phyloP scores from a whole-genome alignment of 495 filamentous ascomycete species.

The Haplographium delicatum region DNA sequence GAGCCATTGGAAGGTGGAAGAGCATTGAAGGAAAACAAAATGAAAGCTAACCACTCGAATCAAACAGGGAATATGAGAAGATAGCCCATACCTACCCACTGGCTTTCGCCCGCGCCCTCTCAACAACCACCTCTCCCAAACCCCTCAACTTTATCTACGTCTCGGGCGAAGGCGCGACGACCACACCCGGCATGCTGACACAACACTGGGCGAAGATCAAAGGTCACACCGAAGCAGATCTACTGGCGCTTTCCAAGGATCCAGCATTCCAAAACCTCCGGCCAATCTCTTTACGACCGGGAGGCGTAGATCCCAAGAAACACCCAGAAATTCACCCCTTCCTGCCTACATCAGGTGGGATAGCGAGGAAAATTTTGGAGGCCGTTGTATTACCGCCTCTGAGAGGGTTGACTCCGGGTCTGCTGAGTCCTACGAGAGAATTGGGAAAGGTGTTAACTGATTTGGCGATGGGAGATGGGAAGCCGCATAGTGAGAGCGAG shows the following conservation, averaged over 20 bases:
- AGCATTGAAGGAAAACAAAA: too few relatives aligned
- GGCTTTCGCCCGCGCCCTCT: slow-evolving; percentile 55
- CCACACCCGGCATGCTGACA: slow-evolving; percentile 43
- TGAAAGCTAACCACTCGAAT: too few relatives aligned
- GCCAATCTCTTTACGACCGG: slow-evolving; percentile 33
- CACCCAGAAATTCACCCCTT: slow-evolving; percentile 12
- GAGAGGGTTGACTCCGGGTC: slow-evolving; percentile 9
- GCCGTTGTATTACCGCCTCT: slow-evolving; percentile 19
- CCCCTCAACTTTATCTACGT: slow-evolving; percentile 67
- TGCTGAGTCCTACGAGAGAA: slow-evolving; percentile 38
- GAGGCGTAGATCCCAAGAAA: slow-evolving; percentile 10
- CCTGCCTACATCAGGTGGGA: slow-evolving; percentile 1
- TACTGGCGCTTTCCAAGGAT: slow-evolving; percentile 40
- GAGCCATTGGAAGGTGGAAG: not conserved
- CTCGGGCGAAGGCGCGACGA: slow-evolving; percentile 53
- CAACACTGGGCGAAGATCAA: slow-evolving; percentile 56
- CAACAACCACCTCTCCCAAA: slow-evolving; percentile 39
- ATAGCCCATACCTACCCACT: slow-evolving; percentile 63
- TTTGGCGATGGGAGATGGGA: slow-evolving; percentile 55
- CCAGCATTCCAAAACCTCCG: slow-evolving; percentile 31
- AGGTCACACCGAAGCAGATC: slow-evolving; percentile 52
- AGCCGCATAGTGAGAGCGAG: slow-evolving; percentile 31
- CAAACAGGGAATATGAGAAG: slow-evolving; percentile 58
- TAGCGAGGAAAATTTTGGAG: slow-evolving; percentile 11
- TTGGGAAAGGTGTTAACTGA: slow-evolving; percentile 42